Conservation (phyloP, 805 yeast species). For the Kodamaea leandrae region DNA sequence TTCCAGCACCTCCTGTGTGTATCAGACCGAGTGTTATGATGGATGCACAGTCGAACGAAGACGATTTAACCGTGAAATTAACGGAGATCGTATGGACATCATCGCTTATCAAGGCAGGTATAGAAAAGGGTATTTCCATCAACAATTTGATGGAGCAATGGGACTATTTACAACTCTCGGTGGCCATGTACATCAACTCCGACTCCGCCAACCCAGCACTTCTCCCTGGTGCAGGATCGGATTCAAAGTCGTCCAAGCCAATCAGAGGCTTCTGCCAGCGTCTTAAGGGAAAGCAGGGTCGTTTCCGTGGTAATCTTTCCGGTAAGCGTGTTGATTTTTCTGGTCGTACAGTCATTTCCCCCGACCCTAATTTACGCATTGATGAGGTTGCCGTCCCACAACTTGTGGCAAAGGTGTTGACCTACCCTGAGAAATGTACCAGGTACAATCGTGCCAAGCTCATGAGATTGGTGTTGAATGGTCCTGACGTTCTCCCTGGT, state of each 20-base stretch:
- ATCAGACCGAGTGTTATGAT: slow-evolving; percentile 94
- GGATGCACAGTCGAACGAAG: slow-evolving; percentile 94
- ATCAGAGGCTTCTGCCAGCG: slow-evolving; percentile 97
- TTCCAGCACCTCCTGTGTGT: slow-evolving; percentile 99
- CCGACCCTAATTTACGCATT: slow-evolving; percentile 91
- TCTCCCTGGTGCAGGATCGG: slow-evolving; percentile 59
- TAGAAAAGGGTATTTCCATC: slow-evolving; percentile 91
- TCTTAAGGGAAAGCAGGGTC: slow-evolving; percentile 96
- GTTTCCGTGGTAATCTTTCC: slow-evolving; percentile 95
- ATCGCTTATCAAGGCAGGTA: slow-evolving; percentile 90
- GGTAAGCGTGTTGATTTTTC: slow-evolving; percentile 99
- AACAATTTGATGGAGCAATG: slow-evolving; percentile 97
- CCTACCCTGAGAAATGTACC: slow-evolving; percentile 94
- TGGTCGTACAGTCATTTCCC: slow-evolving; percentile 97
- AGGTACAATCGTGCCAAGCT: slow-evolving; percentile 79
- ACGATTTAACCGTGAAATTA: slow-evolving; percentile 91
- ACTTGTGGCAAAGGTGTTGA: slow-evolving; percentile 89
- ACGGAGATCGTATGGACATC: slow-evolving; percentile 97
- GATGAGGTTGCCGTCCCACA: slow-evolving; percentile 99
- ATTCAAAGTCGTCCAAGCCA: slow-evolving; percentile 60
- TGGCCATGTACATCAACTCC: slow-evolving; percentile 96
- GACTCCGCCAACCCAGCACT: slow-evolving; percentile 85
- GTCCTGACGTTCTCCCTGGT: slow-evolving; percentile 92
- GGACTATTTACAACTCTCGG: slow-evolving; percentile 93
- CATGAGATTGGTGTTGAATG: slow-evolving; percentile 70